Base-by-base conservation (phyloP, 2,329 filamentous ascomycete genomes). In the Trichoderma oligosporum region DNA sequence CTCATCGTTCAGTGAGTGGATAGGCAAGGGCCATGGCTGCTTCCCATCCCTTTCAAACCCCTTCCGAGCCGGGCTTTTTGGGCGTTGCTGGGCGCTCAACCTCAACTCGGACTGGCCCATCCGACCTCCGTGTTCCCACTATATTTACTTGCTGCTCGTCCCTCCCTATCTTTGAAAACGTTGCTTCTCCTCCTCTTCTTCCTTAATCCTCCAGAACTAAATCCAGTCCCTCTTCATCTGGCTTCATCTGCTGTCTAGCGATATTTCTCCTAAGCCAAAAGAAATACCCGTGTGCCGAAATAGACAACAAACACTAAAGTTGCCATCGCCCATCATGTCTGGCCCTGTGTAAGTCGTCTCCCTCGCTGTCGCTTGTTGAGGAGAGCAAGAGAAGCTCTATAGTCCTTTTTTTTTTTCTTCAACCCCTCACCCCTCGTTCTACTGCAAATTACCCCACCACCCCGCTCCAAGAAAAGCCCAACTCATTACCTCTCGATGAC, bases 341-440 rank as follows among this genome's bases (percentile, higher is more conserved):
- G 81, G 81, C 73, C 74, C 84, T 75, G 82, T 84, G 84, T 87
- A 83, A 86, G 84, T 85, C 62, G 8, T 56, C 36, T 16, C 25
- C 47, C 16, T 18, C 41, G 12, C 41, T 24, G 11, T 44, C 54
- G 27, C 48, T 52, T 51, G 52, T 51, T 46, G 18, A 18, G 31
- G 58, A 58, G 56, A 25, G 22, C n/a, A n/a, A 20, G 51, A 63
- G 36, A 22, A 42, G 48, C 48, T 52, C 27, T 31, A 11, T 11
- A 31, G 27, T 41, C 36, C 54, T 58, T 59, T 27, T 57, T 47
- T 62, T 63, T 62, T 55, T 56, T 59, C 65, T 64, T 63, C 27
- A 14, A 18, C 16, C 11, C 59, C 61, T 49, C 61, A 62, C 61
- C 62, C 65, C 63, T 64, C 65, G 61, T 61, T 52, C 65, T 59